Base-by-base conservation (phyloP, 352 stramenopile species). In the Poterioochromonas sp. region DNA sequence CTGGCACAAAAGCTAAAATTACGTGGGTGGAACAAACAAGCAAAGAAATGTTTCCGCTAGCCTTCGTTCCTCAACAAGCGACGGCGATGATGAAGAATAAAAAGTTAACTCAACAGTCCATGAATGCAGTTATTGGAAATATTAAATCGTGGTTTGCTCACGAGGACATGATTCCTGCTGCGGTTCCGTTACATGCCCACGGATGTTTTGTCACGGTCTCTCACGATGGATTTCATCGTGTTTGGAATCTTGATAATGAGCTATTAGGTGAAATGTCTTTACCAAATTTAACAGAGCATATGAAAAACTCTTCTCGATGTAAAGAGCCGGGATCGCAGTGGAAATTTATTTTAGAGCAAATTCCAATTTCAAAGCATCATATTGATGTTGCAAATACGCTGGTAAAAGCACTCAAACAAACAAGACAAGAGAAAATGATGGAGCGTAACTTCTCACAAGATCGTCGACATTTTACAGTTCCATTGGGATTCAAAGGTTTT, bases 201-300 rank as follows among this genome's bases (percentile, higher is more conserved):
- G n/a, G 47, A 3, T 78, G 71, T 69, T 39, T 78, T 12, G 29
- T 78, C 1, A 68, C 71, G 26, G 71, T 51, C 22, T 65, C 71
- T 18, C 47, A 68, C 20, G 71, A 78, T 69, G 71, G 71, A 18
- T 78, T 39, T 37, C 47, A 68, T 44, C 71, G 71, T 26, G 1
- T 78, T 15, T 78, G 71, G 71, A 78, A 78, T 39, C 26, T 78
- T 8, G 71, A 78, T 29, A 15, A 41, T 18, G 49, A 78, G 1
- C 44, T 22, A 32, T 39, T 78, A 35, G 71, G 71, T 39, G 71
- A 78, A 39, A 11, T 77, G 41, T n/a, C 20, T 20, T 44, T 76
- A 29, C 71, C 71, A 5, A 78, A 78, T 39, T 1, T 78, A 32
- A 78, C 71, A 5, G 71, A 78, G 71, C 5, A 29, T 20, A 78